Evolutionary conservation across 352 stramenopile species (phyloP).

Genomic region (Globisporangium iwayamae): DNA sequence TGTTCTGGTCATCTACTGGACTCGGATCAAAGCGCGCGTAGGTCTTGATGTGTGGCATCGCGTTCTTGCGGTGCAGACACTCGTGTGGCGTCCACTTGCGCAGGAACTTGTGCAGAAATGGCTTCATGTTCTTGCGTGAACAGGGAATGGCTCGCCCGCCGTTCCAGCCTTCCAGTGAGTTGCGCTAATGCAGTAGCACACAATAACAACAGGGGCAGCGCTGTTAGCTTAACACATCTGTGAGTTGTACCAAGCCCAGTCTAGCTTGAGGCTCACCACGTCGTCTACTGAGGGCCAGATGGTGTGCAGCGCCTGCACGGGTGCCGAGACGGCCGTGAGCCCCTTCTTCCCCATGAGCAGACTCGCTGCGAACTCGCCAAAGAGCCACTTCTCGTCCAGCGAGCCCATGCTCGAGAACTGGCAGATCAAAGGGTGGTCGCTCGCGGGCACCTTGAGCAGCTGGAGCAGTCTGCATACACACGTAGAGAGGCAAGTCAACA

Average conservation of each 20-base stretch:
- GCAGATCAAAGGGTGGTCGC: slow-evolving; percentile 67
- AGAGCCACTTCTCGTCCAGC: slow-evolving; percentile 81
- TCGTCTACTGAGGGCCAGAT: slow-evolving; percentile 81
- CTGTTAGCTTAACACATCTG: not conserved
- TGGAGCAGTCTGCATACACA: slow-evolving; percentile 41
- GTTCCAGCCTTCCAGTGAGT: slow-evolving; percentile 80
- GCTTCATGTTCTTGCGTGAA: slow-evolving; percentile 83
- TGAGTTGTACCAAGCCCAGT: not conserved
- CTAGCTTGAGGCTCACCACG: slow-evolving; percentile 38
- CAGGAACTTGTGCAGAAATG: slow-evolving; percentile 83
- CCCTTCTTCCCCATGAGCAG: slow-evolving; percentile 48
- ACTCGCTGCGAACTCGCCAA: slow-evolving; percentile 64
- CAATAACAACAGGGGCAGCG: not conserved
- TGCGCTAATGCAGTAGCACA: slow-evolving; percentile 31
- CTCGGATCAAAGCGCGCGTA: slow-evolving; percentile 58
- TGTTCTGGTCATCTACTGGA: slow-evolving; percentile 1
- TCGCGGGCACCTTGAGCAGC: slow-evolving; percentile 37
- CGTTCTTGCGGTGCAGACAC: slow-evolving; percentile 58
- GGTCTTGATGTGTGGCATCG: slow-evolving; percentile 84
- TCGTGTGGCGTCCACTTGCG: slow-evolving; percentile 66
- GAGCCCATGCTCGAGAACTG: slow-evolving; percentile 85
- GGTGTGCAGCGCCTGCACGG: slow-evolving; percentile 61
- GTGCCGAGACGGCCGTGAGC: slow-evolving; percentile 25
- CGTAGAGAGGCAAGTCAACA: too few relatives aligned
- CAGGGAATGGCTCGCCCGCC: slow-evolving; percentile 67